Conservation (phyloP, 805 yeast species). For the Monosporozyma servazzii region DNA sequence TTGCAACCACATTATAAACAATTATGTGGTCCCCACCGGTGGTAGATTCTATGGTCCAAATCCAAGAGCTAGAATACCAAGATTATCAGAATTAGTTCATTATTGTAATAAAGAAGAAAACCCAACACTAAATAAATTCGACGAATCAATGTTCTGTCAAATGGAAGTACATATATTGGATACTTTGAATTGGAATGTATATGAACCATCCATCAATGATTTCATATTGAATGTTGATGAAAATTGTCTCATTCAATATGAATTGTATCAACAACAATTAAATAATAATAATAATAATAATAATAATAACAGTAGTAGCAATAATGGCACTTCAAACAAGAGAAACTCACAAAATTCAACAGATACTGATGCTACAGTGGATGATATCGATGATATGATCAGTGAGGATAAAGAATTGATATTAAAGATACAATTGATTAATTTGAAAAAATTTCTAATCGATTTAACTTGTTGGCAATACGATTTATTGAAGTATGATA, state of each 20-base stretch:
- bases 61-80: slow-evolving; percentile 65
- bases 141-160: slow-evolving; percentile 52
- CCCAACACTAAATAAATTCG: slow-evolving; percentile 32
- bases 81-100: slow-evolving; percentile 59
- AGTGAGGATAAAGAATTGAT: slow-evolving; percentile 25
- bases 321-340: no score
- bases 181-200: slow-evolving; percentile 64
- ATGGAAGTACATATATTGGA: slow-evolving; percentile 70
- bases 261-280: slow-evolving; percentile 26
- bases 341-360: slow-evolving; percentile 7
- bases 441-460: slow-evolving; percentile 40
- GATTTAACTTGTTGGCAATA: slow-evolving; percentile 42
- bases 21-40: slow-evolving; percentile 41
- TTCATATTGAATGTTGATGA: slow-evolving; percentile 38
- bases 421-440: slow-evolving; percentile 33
- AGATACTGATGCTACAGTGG: slow-evolving; percentile 13
- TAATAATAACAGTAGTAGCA: slow-evolving; percentile 9
- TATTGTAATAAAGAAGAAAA: slow-evolving; percentile 51
- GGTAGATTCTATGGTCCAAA: slow-evolving; percentile 62
- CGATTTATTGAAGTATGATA: slow-evolving; percentile 30
- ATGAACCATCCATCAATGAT: slow-evolving; percentile 49
- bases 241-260: slow-evolving; percentile 35
- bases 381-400: slow-evolving; percentile 5
- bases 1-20: slow-evolving; percentile 55
- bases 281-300: slow-evolving; percentile 12